Percentiles rank a stretch among this genome's conserved stretches.
These are phyloP conservation scores for Gaertneriomyces sp. DNA, from an alignment of 192 early-diverging fungal species.

Conservation along the genomic window DNA sequence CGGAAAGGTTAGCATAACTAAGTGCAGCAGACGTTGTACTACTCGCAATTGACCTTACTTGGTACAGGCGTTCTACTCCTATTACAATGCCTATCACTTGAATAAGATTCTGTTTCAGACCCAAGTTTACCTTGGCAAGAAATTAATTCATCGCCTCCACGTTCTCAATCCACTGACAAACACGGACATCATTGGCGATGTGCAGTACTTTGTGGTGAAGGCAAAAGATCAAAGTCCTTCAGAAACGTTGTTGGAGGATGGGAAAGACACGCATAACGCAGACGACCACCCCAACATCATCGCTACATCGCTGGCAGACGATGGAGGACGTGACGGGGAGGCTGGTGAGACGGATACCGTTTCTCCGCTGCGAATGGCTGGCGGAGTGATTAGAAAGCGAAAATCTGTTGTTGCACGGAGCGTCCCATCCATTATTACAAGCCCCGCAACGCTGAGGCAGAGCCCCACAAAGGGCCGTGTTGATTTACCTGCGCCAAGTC, in stretches of 20 bases:
- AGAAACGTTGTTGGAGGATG: background rate
- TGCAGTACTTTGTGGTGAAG: slow-evolving; percentile 56
- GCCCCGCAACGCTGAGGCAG: background rate
- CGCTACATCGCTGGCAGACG: slow-evolving; percentile 18
- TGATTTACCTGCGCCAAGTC: slow-evolving; percentile 34
- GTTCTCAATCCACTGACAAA: slow-evolving; percentile 64
- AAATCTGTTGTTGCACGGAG: background rate
- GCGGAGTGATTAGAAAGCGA: background rate
- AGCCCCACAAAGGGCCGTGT: background rate
- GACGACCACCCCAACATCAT: slow-evolving; percentile 16
- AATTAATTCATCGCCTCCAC: slow-evolving; percentile 60
- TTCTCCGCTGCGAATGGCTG: background rate
- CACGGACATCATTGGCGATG: slow-evolving; percentile 65
- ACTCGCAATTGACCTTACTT: background rate
- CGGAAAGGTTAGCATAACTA: slow-evolving; percentile 33
- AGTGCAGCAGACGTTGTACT: background rate
- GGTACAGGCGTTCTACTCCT: slow-evolving; percentile 25
- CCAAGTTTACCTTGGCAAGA: slow-evolving; percentile 60
- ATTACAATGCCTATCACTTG: slow-evolving; percentile 54
- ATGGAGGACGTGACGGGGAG: background rate
- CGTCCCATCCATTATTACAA: slow-evolving; percentile 16
- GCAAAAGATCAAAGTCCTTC: background rate
- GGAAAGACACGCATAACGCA: slow-evolving; percentile 1
- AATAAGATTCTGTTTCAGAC: slow-evolving; percentile 67
- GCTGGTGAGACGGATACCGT: background rate